Conservation (phyloP, 2,329 filamentous ascomycete genomes). For the Ilyonectria destructans region DNA sequence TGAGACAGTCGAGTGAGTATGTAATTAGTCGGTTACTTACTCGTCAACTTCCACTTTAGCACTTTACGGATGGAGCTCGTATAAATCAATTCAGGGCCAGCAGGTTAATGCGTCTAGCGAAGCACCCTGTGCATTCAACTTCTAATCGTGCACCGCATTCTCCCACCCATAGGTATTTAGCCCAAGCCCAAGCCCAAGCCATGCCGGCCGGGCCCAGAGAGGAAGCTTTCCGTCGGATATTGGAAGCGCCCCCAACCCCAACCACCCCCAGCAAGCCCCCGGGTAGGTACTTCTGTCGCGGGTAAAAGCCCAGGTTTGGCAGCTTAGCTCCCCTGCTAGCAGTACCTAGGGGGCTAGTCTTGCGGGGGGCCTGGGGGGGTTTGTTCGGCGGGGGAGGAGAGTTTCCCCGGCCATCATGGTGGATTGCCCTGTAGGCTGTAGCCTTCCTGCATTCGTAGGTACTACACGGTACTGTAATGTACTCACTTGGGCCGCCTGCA, state of each 20-base stretch:
- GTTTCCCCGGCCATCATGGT: background rate
- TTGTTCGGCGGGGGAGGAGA: background rate
- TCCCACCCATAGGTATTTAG: background rate
- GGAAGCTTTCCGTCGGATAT: background rate
- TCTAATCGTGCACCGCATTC: too few species aligned
- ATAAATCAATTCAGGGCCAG: background rate
- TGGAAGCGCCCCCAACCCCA: background rate
- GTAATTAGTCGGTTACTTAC: too few species aligned
- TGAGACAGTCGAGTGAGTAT: background rate
- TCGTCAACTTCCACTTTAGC: too few species aligned
- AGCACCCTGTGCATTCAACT: too few species aligned
- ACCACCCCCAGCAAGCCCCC: too few species aligned
- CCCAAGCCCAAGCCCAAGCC: background rate
- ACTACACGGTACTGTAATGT: background rate
- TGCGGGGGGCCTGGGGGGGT: background rate
- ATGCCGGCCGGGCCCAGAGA: background rate
- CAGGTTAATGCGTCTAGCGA: background rate
- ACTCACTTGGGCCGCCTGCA: background rate
- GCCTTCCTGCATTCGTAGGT: too few species aligned
- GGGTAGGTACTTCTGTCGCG: constrained; percentile 5
- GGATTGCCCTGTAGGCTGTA: background rate
- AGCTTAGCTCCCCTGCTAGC: background rate
- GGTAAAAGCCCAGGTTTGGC: constrained; percentile 1
- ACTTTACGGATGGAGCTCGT: background rate
- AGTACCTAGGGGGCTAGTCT: background rate